These are phyloP conservation scores for Hylodesmum podocarpum DNA, from an alignment of 306 rosid species.

Conservation along the genomic window DNA sequence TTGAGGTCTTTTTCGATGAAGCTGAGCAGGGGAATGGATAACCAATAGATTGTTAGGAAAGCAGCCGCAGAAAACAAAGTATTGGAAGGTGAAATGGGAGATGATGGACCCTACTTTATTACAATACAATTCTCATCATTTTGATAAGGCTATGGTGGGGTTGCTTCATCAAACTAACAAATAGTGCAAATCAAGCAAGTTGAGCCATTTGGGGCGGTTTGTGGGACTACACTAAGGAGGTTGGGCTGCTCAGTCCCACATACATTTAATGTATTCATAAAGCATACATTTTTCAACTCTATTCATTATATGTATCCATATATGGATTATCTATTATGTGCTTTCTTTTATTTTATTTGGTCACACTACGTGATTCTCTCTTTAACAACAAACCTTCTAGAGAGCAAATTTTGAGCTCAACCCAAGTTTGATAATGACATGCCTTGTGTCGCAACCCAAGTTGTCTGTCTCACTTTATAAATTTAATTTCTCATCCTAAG, in stretches of 20 bases:
- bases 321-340: slow-evolving; percentile 5
- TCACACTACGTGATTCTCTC: not conserved
- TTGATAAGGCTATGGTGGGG: slow-evolving; percentile 66
- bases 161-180: slow-evolving; percentile 71
- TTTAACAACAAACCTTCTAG: slow-evolving; percentile 45
- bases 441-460: slow-evolving; percentile 46
- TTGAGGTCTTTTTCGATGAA: slow-evolving; percentile 38
- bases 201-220: slow-evolving; percentile 78
- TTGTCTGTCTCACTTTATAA: slow-evolving; percentile 36
- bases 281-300: slow-evolving; percentile 47
- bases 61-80: slow-evolving; percentile 46
- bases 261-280: slow-evolving; percentile 50
- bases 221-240: slow-evolving; percentile 71
- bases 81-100: slow-evolving; percentile 44
- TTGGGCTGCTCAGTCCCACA: slow-evolving; percentile 59
- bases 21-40: slow-evolving; percentile 30
- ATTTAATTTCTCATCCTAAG: slow-evolving; percentile 29
- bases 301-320: slow-evolving; percentile 39
- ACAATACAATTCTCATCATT: slow-evolving; percentile 38
- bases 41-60: slow-evolving; percentile 51
- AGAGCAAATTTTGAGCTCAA: slow-evolving; percentile 13
- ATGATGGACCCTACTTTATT: slow-evolving; percentile 32
- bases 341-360: not conserved
- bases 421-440: slow-evolving; percentile 47
- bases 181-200: slow-evolving; percentile 76